A percentile compares a stretch with the other conserved stretches of the same genome.
These are phyloP conservation scores for Microdochium nivale DNA, from an alignment of 2,329 filamentous ascomycete species.

Conservation along the genomic window DNA sequence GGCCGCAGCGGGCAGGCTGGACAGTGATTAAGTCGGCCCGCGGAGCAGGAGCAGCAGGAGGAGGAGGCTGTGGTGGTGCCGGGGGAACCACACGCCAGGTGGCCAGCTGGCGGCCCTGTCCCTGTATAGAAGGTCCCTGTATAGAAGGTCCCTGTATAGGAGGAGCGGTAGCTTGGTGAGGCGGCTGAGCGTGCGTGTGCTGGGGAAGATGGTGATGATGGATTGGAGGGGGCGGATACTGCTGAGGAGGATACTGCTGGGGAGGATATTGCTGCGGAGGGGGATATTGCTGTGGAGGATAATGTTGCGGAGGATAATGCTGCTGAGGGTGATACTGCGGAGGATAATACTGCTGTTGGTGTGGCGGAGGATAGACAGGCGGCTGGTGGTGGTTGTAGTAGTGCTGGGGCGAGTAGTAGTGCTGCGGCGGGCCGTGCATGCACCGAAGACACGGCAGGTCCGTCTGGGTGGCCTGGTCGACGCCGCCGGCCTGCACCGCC, in stretches of 20 bases:
- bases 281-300: neutral
- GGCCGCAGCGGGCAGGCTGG: neutral
- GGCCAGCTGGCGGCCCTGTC: too few species aligned
- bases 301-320: neutral
- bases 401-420: neutral
- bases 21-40: too few species aligned
- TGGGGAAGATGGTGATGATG: too few species aligned
- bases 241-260: neutral
- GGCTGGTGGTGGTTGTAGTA: neutral
- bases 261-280: neutral
- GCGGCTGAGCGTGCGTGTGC: too few species aligned
- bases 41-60: too few species aligned
- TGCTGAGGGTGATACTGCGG: neutral
- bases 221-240: neutral
- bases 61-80: neutral
- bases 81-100: too few species aligned
- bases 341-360: neutral
- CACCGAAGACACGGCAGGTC: neutral
- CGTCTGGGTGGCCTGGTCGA: neutral
- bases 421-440: neutral
- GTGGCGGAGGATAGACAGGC: neutral
- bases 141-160: too few species aligned
- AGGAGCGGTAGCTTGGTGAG: too few species aligned
- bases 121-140: too few species aligned
- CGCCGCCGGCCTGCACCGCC: neutral